Base-by-base conservation (phyloP, 1,284 basidiomycete genomes). In the Leccinum fuscescens region DNA sequence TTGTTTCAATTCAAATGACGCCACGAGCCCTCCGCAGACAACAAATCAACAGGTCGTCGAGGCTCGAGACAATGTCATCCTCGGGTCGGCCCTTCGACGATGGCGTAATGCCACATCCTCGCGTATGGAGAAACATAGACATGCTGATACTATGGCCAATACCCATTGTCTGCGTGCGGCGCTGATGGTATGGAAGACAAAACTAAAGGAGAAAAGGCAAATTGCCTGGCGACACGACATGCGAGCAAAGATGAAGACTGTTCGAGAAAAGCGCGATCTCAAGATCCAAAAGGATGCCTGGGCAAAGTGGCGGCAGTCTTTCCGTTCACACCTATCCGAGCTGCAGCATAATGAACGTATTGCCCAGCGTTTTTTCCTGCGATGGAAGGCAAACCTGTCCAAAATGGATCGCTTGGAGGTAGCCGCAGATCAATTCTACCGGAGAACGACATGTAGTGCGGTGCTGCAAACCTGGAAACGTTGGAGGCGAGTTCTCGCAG, bases 191-290 rank as follows among this genome's bases (percentile, higher is more conserved):
- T 90, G 88, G 88, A 79, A 77, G 60, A 63, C 65, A 29, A 82
- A 76, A 62, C 66, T 82, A 1, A 81, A 79, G 62, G 77, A 81
- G 65, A 83, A 78, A 66, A 77, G 79, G 62, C 84, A 86, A 64
- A 64, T 76, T 5, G 75, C 79, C 54, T 89, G 89, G 88, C 80
- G 87, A 27, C 75, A 81, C 35, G 82, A 82, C 46, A 89, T 90
- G 86, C 85, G 89, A 22, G 67, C 75, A 54, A 86, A 82, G 62
- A 87, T 90, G 84, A 86, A 84, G 66, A 70, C 72, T 17, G 74
- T 88, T 46, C 84, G 82, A 54, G 80, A 82, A 57, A 83, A 76
- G 59, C 78, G 79, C 58, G 84, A 86, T 42, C 62, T 67, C 4
- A 78, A 79, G 62, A 67, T 88, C 52, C 70, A 77, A 66, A 82